A percentile compares a stretch with the other conserved stretches of the same genome.
Evolutionary conservation across 495 filamentous ascomycete species (phyloP).

Genomic region (Podospora anserina): DNA sequence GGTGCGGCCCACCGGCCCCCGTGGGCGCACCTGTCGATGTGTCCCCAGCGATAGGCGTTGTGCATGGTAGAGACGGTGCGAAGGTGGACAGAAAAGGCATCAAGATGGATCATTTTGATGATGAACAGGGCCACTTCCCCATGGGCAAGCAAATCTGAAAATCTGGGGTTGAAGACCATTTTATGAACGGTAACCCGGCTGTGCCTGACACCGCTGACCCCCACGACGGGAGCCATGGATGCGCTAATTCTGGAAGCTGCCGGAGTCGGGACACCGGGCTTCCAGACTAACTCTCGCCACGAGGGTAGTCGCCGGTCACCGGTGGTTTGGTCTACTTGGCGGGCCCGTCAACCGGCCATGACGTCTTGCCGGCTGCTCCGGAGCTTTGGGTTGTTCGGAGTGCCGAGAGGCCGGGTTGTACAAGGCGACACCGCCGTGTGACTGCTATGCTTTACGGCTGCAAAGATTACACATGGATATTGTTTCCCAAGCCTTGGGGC

Average conservation of each 20-base stretch:
- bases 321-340: constrained; percentile 5
- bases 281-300: neutral
- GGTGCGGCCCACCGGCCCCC: too few relatives aligned
- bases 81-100: too few relatives aligned
- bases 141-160: neutral
- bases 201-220: neutral
- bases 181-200: neutral
- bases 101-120: neutral
- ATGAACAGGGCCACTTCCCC: neutral
- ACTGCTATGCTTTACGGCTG: neutral
- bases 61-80: too few relatives aligned
- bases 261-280: neutral
- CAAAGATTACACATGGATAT: neutral
- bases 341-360: neutral
- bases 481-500: too few relatives aligned
- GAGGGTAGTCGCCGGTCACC: neutral
- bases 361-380: neutral
- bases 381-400: neutral
- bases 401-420: neutral
- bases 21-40: neutral
- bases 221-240: neutral
- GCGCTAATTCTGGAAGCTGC: neutral
- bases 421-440: neutral
- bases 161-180: neutral
- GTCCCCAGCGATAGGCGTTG: neutral